Evolutionary conservation across 2,329 filamentous ascomycete species (phyloP).

Genomic region (Fusarium buxicola): DNA sequence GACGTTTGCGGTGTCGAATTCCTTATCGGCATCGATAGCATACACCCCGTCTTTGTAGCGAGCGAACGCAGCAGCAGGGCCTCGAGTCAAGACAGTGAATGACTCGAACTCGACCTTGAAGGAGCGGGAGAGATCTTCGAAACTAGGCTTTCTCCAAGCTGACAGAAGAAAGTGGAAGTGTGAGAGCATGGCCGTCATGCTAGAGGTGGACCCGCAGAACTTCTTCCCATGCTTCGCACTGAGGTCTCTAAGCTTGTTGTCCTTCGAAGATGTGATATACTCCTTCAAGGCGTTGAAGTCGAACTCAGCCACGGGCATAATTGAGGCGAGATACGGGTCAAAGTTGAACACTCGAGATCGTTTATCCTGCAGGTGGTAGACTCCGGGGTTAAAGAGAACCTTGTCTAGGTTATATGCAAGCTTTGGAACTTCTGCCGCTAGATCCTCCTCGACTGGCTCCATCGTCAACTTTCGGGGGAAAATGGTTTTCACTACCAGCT

Average conservation of each 20-base stretch:
- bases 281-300: conserved; percentile 87
- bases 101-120: conserved; percentile 71
- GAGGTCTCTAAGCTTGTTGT: conserved; percentile 75
- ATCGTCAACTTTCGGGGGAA: conserved; percentile 43
- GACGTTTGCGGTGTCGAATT: conserved; percentile 86
- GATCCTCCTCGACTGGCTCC: conserved; percentile 48
- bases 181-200: conserved; percentile 87
- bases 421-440: conserved; percentile 62
- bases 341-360: conserved; percentile 94
- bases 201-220: conserved; percentile 95
- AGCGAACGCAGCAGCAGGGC: conserved; percentile 84
- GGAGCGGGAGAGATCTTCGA: conserved; percentile 71
- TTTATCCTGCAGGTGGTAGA: conserved; percentile 91
- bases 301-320: conserved; percentile 94
- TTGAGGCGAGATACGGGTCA: conserved; percentile 90
- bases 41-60: conserved; percentile 87
- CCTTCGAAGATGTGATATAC: conserved; percentile 93
- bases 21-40: conserved; percentile 95
- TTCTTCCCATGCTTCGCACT: conserved; percentile 76
- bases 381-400: conserved; percentile 94
- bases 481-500: conserved; percentile 47
- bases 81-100: conserved; percentile 79
- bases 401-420: conserved; percentile 83
- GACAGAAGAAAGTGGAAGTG: conserved; percentile 97
- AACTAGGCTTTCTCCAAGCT: conserved; percentile 79